A percentile compares a stretch with the other conserved stretches of the same genome.
Evolutionary conservation across 164 flowering plant species (phyloP).

Genomic region (Piper longum): DNA sequence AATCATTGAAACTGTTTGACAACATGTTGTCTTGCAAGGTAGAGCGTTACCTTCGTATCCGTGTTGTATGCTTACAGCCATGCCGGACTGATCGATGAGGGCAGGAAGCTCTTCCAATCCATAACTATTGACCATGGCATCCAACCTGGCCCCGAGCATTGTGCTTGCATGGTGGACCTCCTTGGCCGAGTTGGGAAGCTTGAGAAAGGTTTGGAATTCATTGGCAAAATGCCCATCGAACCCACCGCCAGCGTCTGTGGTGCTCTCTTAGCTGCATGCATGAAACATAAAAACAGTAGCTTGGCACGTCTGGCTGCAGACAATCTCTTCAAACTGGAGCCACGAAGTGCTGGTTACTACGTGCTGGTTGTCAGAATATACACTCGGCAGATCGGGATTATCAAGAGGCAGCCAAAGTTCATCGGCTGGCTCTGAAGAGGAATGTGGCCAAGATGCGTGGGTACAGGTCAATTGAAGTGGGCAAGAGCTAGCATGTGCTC

Average conservation of each 20-base stretch:
- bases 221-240: constrained; percentile 45
- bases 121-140: constrained; percentile 45
- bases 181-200: constrained; percentile 73
- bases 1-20: constrained; percentile 47
- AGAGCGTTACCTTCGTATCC: constrained; percentile 50
- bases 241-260: constrained; percentile 78
- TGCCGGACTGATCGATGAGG: constrained; percentile 73
- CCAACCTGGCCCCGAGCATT: constrained; percentile 60
- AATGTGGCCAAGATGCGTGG: constrained; percentile 70
- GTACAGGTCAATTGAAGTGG: constrained; percentile 65
- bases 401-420: constrained; percentile 52
- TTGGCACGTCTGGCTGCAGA: constrained; percentile 72
- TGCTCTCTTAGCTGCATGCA: constrained; percentile 79
- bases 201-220: constrained; percentile 58
- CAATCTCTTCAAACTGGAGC: constrained; percentile 54
- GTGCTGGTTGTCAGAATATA: constrained; percentile 72
- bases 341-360: constrained; percentile 61
- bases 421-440: constrained; percentile 41
- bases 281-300: constrained; percentile 48
- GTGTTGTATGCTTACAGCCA: constrained; percentile 74
- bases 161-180: constrained; percentile 91
- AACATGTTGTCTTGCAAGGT: constrained; percentile 43
- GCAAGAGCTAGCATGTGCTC: constrained; percentile 46
- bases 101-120: constrained; percentile 43
- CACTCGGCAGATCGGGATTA: constrained; percentile 50